Evolutionary conservation across 176 grass and related monocot genomes (phyloP), one percentile per base, ranked within the genome.

Genomic region (Oryza meridionalis): DNA sequence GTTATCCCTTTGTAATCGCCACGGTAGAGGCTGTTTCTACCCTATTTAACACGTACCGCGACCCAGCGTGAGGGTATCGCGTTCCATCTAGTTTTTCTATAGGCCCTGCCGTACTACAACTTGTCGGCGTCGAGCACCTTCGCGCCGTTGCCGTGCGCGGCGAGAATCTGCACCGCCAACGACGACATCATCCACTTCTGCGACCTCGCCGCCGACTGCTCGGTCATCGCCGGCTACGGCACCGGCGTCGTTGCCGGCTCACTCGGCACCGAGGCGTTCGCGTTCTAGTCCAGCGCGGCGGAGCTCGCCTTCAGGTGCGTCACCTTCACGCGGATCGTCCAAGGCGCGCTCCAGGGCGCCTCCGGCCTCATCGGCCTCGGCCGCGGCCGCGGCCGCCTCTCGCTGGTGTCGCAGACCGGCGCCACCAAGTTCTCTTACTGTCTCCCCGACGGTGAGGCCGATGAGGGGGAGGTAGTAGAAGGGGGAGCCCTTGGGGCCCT

Each of bases 401-500:
- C 84, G 10, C 76, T 86, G 1, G 43, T 51, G 6, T 79, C 76
- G 4, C 84, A 86, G 69, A 66, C n/a, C 0, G 69, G 44, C 16
- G 77, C 58, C 77, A 80, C 6, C 3, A 86, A 21, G 77, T 86
- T 86, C 75, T 86, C 77, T 15, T 73, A 86, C 84, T 86, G 70
- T 67, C 0, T 44, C 3, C 12, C 84, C 84, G 3, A 81, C 84
- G 24, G 24, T 86, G 2, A 86, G 15, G 1, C 77, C 84, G 11
- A 33, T 12, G 6, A 81, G 33, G 0, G 84, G 84, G 11, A 86
- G 62, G 62, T 86, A 86, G 70, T 86, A 81, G 70, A 19, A 75
- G 9, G 82, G 82, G 9, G 0, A 37, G 0, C 49, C 67, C 27
- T 65, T 75, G 10, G 84, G 77, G 59, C 22, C 73, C 24, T 86